phyloP scores from a whole-genome alignment of 2,329 filamentous ascomycete genomes.

The Zalaria obscura region DNA sequence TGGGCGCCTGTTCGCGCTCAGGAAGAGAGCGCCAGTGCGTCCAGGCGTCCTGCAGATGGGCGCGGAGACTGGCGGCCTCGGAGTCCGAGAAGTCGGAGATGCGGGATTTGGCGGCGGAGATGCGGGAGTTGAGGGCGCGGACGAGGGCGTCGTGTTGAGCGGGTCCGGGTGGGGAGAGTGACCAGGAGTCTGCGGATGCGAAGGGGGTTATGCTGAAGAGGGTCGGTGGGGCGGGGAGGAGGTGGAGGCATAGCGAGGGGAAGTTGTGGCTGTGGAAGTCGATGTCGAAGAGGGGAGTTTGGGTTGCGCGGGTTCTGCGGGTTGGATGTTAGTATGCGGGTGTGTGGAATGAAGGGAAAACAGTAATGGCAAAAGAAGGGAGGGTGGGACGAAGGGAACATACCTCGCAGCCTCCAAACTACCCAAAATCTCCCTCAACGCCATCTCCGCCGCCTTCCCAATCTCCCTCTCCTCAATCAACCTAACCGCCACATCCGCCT shows the following conservation, averaged over 20 bases:
- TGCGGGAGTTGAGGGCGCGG: constrained; percentile 14
- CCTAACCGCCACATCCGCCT: not conserved
- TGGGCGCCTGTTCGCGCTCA: constrained; percentile 26
- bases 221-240: constrained; percentile 67
- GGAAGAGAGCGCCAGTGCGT: constrained; percentile 59
- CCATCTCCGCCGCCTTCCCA: constrained; percentile 71
- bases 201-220: constrained; percentile 72
- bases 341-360: not conserved
- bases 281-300: constrained; percentile 50
- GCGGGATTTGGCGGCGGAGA: constrained; percentile 17
- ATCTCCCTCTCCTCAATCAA: constrained; percentile 58
- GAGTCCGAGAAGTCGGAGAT: constrained; percentile 28
- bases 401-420: constrained; percentile 75
- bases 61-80: constrained; percentile 54
- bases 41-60: constrained; percentile 67
- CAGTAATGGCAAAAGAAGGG: not conserved
- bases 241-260: constrained; percentile 67
- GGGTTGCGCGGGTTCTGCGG: constrained; percentile 21
- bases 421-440: constrained; percentile 67
- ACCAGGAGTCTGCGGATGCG: constrained; percentile 66
- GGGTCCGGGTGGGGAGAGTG: constrained; percentile 58
- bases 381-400: not conserved
- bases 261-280: constrained; percentile 78
- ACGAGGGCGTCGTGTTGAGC: constrained; percentile 59
- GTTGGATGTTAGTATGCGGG: not conserved